These are phyloP conservation scores for Chlorella sp. DNA, from an alignment of 139 green algal genomes.

Conservation along the genomic window DNA sequence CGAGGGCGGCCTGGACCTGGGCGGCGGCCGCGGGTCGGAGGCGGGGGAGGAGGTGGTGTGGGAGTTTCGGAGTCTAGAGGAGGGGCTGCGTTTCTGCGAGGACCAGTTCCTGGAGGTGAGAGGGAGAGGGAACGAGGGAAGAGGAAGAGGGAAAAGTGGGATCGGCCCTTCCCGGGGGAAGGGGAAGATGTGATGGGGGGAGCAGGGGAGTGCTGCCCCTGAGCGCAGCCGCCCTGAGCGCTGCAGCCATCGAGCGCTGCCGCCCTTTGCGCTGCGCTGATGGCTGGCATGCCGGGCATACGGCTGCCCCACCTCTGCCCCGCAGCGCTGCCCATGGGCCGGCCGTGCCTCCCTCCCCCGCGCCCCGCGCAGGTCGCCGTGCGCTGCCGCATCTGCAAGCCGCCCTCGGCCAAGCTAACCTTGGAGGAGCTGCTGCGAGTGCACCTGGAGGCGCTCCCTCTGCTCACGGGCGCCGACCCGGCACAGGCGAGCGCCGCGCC, in stretches of 20 bases:
- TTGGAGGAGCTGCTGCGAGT: slow-evolving; percentile 26
- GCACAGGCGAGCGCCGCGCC: not conserved
- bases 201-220: no score
- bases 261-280: not conserved
- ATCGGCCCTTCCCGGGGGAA: no score
- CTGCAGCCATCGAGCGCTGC: no score
- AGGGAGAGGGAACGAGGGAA: not conserved
- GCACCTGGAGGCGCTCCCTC: slow-evolving; percentile 35
- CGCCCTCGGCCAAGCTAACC: slow-evolving; percentile 20
- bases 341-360: no score
- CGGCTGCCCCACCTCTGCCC: no score
- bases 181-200: no score
- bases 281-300: not conserved
- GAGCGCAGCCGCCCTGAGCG: no score
- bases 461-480: not conserved
- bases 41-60: no score
- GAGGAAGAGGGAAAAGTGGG: not conserved
- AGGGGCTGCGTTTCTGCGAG: slow-evolving; percentile 38
- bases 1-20: not conserved
- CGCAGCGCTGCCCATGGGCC: no score
- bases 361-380: slow-evolving; percentile 21
- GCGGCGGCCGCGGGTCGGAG: no score
- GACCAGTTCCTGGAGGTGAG: slow-evolving; percentile 26
- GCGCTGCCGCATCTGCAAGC: slow-evolving; percentile 29
- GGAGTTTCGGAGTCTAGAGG: slow-evolving; percentile 26